phyloP scores from a whole-genome alignment of 306 rosid species.

The Gillenia trifoliata region DNA sequence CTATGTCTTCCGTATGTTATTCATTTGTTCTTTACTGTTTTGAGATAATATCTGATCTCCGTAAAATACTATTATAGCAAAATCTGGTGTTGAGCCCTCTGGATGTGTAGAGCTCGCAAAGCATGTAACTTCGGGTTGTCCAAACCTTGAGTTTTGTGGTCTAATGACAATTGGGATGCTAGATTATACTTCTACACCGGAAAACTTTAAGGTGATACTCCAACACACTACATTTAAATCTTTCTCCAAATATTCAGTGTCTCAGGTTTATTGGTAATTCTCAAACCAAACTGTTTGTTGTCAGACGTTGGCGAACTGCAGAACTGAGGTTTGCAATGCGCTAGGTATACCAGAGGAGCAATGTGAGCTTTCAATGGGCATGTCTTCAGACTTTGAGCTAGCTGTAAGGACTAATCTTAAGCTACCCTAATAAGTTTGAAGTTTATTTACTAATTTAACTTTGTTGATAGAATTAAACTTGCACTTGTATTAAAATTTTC shows the following conservation, averaged over 20 bases:
- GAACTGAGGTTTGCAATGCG: conserved; percentile 73
- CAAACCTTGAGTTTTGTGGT: conserved; percentile 80
- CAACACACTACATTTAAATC: background rate
- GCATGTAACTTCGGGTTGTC: conserved; percentile 59
- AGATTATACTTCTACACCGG: conserved; percentile 83
- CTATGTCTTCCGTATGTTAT: background rate
- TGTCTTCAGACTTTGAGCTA: conserved; percentile 90
- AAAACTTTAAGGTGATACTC: conserved; percentile 72
- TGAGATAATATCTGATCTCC: background rate
- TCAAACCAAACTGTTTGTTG: conserved; percentile 17
- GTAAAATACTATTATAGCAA: conserved; percentile 45
- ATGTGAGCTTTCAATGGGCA: conserved; percentile 92
- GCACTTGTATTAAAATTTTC: background rate
- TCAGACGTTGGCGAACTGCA: conserved; percentile 65
- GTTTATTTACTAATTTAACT: background rate
- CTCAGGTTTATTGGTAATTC: conserved; percentile 12
- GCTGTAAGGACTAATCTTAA: conserved; percentile 57
- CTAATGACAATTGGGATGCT: conserved; percentile 95
- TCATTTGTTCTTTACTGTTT: background rate
- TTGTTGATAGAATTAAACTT: no score
- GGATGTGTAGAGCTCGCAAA: conserved; percentile 71
- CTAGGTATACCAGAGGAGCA: conserved; percentile 68
- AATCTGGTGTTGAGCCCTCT: conserved; percentile 82
- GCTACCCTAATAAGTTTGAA: background rate
- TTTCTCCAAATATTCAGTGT: conserved; percentile 1